phyloP scores from a whole-genome alignment of 495 filamentous ascomycete genomes.

The Pyrenula massariospora region DNA sequence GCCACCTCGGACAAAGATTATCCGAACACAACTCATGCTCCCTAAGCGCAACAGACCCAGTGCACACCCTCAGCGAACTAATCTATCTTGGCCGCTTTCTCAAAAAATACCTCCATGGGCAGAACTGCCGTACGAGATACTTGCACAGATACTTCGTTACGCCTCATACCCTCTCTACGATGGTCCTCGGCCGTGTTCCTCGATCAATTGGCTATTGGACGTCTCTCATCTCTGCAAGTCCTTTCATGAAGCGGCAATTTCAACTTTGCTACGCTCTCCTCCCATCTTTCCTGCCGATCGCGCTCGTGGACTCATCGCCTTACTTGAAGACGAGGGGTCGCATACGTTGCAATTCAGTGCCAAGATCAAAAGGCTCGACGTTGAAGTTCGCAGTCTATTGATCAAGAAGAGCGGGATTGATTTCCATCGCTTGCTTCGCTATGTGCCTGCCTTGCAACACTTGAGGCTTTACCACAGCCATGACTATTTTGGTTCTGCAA shows the following conservation, averaged over 20 bases:
- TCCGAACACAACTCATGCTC: no score
- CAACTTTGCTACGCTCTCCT: slow-evolving; percentile 59
- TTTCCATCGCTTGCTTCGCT: slow-evolving; percentile 25
- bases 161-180: slow-evolving; percentile 46
- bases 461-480: slow-evolving; percentile 28
- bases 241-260: slow-evolving; percentile 65
- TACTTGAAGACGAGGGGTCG: slow-evolving; percentile 10
- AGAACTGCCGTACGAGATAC: slow-evolving; percentile 58
- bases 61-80: no score
- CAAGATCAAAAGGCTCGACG: slow-evolving; percentile 57
- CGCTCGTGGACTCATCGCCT: slow-evolving; percentile 34
- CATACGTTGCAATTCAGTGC: slow-evolving; percentile 31
- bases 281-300: slow-evolving; percentile 42
- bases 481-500: slow-evolving; percentile 17
- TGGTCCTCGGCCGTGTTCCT: slow-evolving; percentile 14
- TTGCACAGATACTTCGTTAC: slow-evolving; percentile 55
- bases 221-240: slow-evolving; percentile 48
- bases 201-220: slow-evolving; percentile 49
- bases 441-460: slow-evolving; percentile 27
- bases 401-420: slow-evolving; percentile 34
- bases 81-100: no score
- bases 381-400: slow-evolving; percentile 45
- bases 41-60: no score
- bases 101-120: slow-evolving; percentile 54
- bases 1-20: no score